Base-by-base conservation (phyloP, 352 stramenopile genomes). In the Globisporangium splendens region DNA sequence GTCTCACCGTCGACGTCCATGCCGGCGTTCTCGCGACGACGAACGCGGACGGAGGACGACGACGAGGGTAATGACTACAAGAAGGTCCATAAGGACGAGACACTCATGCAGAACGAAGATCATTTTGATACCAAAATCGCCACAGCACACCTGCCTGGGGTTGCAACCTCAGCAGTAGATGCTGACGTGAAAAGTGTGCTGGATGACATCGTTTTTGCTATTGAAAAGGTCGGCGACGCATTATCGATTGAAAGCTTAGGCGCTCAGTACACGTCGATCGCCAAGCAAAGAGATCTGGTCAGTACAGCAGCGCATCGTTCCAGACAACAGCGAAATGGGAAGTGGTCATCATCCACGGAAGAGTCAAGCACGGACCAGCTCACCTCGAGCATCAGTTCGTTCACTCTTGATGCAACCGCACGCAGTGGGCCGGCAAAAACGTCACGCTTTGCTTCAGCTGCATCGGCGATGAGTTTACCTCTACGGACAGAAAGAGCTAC, bases 311-410 rank as follows among this genome's bases (percentile, higher is more conserved):
- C 39, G 39, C 39, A 18, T n/a, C 3, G 39, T 8, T n/a, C 10
- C 13, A 18, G 7, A 10, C 3, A 33, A 20, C 47, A 56, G 15
- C 46, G 68, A 55, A 10, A 50, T 21, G 8, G 8, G 18, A 11
- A 69, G 65, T 24, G 62, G 70, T 8, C 50, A 51, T 38, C 1
- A 65, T 44, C 12, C 70, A 63, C 21, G 14, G 73, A 73, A 20
- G 75, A 83, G 60, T 65, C 48, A 3, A 71, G 56, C n/a, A 80
- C 77, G 6, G 72, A 85, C 10, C 70, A 72, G 14, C 57, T 88
- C n/a, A 68, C 73, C 13, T 84, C 75, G 12, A 77, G 75, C 48
- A 84, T 88, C 53, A 59, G 60, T 1, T 85, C 78, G 10, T 68
- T 83, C 17, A 72, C 70, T 3, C 33, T 86, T 1, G 67, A 68